phyloP scores from a whole-genome alignment of 139 green algal genomes.

The Astrephomene gubernaculifera region DNA sequence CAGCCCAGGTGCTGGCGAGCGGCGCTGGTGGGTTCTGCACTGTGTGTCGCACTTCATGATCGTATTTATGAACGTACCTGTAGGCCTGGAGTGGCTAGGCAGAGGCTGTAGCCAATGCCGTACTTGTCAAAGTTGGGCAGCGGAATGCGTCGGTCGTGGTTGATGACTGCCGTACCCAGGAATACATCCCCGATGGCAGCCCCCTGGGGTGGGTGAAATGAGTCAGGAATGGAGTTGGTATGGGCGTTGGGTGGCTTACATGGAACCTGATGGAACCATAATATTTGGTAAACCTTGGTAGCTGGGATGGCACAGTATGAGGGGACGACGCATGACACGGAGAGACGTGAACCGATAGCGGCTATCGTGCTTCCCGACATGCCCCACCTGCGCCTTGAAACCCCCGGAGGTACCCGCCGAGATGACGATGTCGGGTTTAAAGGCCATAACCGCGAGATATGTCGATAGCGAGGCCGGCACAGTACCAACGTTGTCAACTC shows the following conservation, averaged over 20 bases:
- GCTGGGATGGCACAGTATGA: too few relatives aligned
- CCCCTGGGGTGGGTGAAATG: constrained; percentile 56
- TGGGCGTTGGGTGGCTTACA: too few relatives aligned
- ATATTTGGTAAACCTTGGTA: too few relatives aligned
- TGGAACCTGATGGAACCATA: too few relatives aligned
- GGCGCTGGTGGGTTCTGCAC: too few relatives aligned
- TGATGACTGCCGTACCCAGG: constrained; percentile 76
- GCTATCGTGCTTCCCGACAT: too few relatives aligned
- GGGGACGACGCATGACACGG: too few relatives aligned
- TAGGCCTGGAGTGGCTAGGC: constrained; percentile 60
- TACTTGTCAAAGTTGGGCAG: constrained; percentile 86
- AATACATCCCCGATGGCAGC: constrained; percentile 95
- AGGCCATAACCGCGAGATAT: constrained; percentile 84
- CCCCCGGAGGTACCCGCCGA: constrained; percentile 93
- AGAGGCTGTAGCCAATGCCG: constrained; percentile 61
- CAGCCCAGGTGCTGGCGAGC: too few relatives aligned
- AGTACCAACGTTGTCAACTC: constrained; percentile 93
- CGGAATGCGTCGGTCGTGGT: constrained; percentile 97
- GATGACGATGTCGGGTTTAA: constrained; percentile 92
- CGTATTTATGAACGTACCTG: constrained; percentile 56
- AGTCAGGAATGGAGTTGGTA: too few relatives aligned
- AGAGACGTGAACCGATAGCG: too few relatives aligned
- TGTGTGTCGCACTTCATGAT: constrained; percentile 37
- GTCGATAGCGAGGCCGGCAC: constrained; percentile 86
- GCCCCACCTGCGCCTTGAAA: constrained; percentile 82